Percentiles rank a stretch among this genome's conserved stretches.
phyloP scores from a whole-genome alignment of 2,329 filamentous ascomycete species.

The Alternaria hordeiaustralica region DNA sequence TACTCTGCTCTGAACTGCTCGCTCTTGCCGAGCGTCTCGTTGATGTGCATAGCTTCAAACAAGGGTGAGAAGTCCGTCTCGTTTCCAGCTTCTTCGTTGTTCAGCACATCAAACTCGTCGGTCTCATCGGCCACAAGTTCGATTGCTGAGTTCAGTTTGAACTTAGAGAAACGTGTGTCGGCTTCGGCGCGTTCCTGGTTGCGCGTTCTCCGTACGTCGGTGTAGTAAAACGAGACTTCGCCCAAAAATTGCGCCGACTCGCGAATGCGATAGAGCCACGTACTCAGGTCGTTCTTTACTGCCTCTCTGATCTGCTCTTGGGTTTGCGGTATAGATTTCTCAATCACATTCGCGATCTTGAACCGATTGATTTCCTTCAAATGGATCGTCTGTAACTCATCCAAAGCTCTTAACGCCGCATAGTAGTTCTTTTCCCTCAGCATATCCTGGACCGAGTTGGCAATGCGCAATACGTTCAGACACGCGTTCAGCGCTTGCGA shows the following conservation, averaged over 20 bases:
- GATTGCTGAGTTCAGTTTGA: constrained; percentile 93
- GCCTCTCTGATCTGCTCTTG: constrained; percentile 94
- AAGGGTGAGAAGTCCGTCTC: constrained; percentile 94
- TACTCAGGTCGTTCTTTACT: constrained; percentile 96
- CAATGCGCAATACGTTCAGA: constrained; percentile 86
- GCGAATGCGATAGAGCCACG: constrained; percentile 92
- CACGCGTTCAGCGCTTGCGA: constrained; percentile 88
- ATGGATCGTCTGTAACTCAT: constrained; percentile 95
- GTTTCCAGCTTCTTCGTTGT: constrained; percentile 82
- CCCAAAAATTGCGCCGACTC: constrained; percentile 96
- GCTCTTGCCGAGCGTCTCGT: constrained; percentile 89
- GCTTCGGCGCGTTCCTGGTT: constrained; percentile 83
- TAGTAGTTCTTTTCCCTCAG: constrained; percentile 95
- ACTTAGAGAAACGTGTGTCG: constrained; percentile 76
- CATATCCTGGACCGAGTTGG: constrained; percentile 93
- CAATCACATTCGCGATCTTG: constrained; percentile 93
- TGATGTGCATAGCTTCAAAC: constrained; percentile 94
- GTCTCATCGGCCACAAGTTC: constrained; percentile 94
- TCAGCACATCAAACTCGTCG: constrained; percentile 92
- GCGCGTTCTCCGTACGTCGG: constrained; percentile 80
- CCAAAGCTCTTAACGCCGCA: constrained; percentile 87
- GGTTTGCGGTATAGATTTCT: constrained; percentile 91
- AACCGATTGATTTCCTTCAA: constrained; percentile 94
- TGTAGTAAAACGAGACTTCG: constrained; percentile 96
- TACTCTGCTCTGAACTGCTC: constrained; percentile 93